Evolutionary conservation across 768 basidiomycete species (phyloP).

Genomic region (Candolleomyces efflorescens): DNA sequence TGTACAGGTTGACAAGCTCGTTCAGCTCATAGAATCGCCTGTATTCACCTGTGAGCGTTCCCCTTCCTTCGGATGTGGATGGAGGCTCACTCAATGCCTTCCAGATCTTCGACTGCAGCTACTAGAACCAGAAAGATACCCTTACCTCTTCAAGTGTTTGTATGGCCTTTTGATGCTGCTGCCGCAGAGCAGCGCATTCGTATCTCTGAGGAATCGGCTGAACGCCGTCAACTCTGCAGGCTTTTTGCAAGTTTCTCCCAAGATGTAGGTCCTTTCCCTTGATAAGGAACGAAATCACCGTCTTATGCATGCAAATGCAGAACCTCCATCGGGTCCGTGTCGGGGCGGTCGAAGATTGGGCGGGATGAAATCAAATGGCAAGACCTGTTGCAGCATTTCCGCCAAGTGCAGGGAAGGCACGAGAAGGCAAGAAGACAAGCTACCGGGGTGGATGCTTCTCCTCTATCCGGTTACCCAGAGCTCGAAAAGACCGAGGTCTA

Average conservation of each 20-base stretch:
- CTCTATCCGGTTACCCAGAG: constrained; percentile 46
- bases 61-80: neutral
- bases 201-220: constrained; percentile 88
- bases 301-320: neutral
- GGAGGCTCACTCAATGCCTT: neutral
- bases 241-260: constrained; percentile 86
- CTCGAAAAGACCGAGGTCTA: constrained; percentile 37
- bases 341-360: constrained; percentile 70
- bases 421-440: constrained; percentile 86
- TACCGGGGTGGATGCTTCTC: constrained; percentile 56
- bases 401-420: constrained; percentile 82
- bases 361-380: constrained; percentile 97
- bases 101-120: constrained; percentile 86
- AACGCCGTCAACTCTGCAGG: constrained; percentile 95
- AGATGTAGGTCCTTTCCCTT: constrained; percentile 49
- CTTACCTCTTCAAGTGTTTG: constrained; percentile 94
- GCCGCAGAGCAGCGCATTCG: constrained; percentile 95
- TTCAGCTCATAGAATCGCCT: constrained; percentile 96
- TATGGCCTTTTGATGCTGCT: constrained; percentile 97
- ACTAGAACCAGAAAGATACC: constrained; percentile 94
- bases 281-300: neutral
- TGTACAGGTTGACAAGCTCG: constrained; percentile 96
- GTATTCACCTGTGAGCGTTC: constrained; percentile 85
- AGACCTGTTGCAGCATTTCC: constrained; percentile 90
- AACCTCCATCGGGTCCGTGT: constrained; percentile 29